phyloP scores from a whole-genome alignment of 257 asterid species.

The Solanum peruvianum region DNA sequence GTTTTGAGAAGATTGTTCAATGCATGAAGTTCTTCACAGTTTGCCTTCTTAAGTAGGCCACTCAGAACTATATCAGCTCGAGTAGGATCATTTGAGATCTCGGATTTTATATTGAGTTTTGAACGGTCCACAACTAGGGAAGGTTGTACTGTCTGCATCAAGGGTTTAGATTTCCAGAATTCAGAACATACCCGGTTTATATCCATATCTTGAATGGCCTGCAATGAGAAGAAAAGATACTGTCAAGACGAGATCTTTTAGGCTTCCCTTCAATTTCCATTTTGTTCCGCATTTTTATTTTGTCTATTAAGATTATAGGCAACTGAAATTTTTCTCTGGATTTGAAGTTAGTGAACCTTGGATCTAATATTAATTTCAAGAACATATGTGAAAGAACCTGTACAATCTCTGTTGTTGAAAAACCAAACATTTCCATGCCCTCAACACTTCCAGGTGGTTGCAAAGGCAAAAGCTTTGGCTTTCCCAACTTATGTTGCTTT shows the following conservation, averaged over 20 bases:
- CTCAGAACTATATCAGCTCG: conserved; percentile 25
- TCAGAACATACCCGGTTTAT: conserved; percentile 39
- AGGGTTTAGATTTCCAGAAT: conserved; percentile 85
- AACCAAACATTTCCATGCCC: conserved; percentile 97
- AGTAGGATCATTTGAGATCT: conserved; percentile 20
- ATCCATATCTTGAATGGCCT: conserved; percentile 91
- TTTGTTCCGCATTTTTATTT: neutral
- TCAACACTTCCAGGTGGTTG: conserved; percentile 98
- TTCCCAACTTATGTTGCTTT: conserved; percentile 78
- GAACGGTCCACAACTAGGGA: conserved; percentile 11
- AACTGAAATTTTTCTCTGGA: neutral
- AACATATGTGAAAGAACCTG: conserved; percentile 34
- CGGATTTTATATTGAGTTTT: conserved; percentile 21
- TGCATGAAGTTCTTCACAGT: conserved; percentile 52
- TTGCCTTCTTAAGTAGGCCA: conserved; percentile 65
- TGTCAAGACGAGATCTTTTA: neutral
- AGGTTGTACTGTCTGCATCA: conserved; percentile 60
- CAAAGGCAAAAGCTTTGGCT: conserved; percentile 65
- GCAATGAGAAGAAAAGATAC: neutral
- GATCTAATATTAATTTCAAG: neutral
- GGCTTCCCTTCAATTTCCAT: neutral
- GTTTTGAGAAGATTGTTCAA: conserved; percentile 35
- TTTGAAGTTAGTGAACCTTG: neutral
- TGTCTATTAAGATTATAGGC: neutral
- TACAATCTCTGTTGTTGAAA: conserved; percentile 74